phyloP scores from a whole-genome alignment of 2,329 filamentous ascomycete genomes.

The Xylariaceae sp. region DNA sequence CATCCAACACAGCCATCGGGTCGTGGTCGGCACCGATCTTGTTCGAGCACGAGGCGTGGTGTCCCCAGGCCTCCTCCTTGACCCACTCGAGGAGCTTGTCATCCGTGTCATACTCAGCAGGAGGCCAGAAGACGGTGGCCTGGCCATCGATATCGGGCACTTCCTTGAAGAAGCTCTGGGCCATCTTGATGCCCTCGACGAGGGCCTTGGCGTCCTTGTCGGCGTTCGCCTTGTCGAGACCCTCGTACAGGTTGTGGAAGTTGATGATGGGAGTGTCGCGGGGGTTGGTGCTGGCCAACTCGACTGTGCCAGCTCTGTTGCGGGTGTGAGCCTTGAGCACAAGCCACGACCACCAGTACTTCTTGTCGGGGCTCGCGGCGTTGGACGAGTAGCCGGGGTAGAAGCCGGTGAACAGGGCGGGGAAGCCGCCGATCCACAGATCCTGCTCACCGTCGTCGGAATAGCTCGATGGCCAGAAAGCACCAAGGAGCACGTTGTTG shows the following conservation, averaged over 20 bases:
- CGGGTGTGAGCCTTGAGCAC: constrained; percentile 65
- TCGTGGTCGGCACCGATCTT: constrained; percentile 51
- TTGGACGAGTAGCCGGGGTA: constrained; percentile 46
- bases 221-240: constrained; percentile 49
- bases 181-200: constrained; percentile 61
- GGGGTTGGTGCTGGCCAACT: constrained; percentile 65
- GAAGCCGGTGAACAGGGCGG: constrained; percentile 49
- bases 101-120: constrained; percentile 28
- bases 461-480: constrained; percentile 37
- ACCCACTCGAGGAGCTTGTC: constrained; percentile 38
- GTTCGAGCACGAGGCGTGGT: constrained; percentile 39
- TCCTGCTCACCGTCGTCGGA: constrained; percentile 42
- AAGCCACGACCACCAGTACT: constrained; percentile 52
- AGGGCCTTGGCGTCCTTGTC: constrained; percentile 58
- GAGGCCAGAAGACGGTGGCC: constrained; percentile 33
- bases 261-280: constrained; percentile 67
- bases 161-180: constrained; percentile 52
- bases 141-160: constrained; percentile 50
- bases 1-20: constrained; percentile 58
- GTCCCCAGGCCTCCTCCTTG: constrained; percentile 39
- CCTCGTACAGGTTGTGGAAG: constrained; percentile 66
- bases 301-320: constrained; percentile 67
- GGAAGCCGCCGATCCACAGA: constrained; percentile 48
- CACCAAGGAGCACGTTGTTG: constrained; percentile 41
- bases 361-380: constrained; percentile 43